Conservation (phyloP, 2,329 filamentous ascomycete genomes). For the Sphaerulina populicola region DNA sequence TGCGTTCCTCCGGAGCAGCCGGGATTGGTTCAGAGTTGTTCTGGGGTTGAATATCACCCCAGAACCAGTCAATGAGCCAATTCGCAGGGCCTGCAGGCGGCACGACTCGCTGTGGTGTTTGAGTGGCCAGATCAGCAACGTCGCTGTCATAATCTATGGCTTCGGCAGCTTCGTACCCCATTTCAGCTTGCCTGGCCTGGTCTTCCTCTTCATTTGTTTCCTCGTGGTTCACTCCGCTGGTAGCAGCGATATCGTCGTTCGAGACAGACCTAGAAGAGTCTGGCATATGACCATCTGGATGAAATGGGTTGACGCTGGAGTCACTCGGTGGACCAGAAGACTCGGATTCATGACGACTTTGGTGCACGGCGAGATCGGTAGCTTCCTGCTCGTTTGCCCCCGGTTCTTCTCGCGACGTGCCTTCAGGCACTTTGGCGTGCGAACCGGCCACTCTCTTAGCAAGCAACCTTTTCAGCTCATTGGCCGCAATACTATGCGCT, state of each 20-base stretch:
- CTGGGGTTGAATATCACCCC: conserved; percentile 37
- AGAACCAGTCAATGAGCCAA: conserved; percentile 41
- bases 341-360: too few relatives aligned
- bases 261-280: background rate
- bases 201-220: background rate
- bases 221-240: background rate
- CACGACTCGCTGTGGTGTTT: background rate
- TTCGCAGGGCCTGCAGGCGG: conserved; percentile 17
- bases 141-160: background rate
- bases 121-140: background rate
- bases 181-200: conserved; percentile 3
- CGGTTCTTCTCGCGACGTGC: too few relatives aligned
- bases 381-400: too few relatives aligned
- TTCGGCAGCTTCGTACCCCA: conserved; percentile 1
- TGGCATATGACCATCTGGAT: conserved; percentile 14
- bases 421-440: too few relatives aligned
- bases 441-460: background rate
- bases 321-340: too few relatives aligned
- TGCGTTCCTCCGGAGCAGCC: conserved; percentile 50
- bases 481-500: conserved; percentile 3
- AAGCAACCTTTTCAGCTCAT: conserved; percentile 6
- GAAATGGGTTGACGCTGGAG: conserved; percentile 12
- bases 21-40: conserved; percentile 31
- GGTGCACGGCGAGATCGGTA: too few relatives aligned
- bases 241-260: background rate